These are phyloP conservation scores for Brachypodium distachyon DNA, from an alignment of 202 grass and related monocot genomes.

Conservation along the genomic window DNA sequence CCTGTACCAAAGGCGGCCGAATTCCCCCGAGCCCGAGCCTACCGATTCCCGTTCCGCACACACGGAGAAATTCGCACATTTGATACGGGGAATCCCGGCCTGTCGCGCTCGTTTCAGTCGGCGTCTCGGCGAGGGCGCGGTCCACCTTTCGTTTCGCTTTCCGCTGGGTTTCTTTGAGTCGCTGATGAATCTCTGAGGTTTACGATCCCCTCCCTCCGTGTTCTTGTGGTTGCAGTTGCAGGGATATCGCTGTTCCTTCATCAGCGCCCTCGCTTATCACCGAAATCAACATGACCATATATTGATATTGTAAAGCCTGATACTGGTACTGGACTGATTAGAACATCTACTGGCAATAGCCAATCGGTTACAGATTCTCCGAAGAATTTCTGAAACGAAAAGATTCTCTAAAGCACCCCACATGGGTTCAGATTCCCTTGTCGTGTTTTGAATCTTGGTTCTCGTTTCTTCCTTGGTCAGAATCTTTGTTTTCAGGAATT, in stretches of 20 bases:
- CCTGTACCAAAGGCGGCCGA: background rate
- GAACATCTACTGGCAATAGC: no score
- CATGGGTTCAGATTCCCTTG: constrained; percentile 19
- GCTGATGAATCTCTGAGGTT: background rate
- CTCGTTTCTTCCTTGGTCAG: background rate
- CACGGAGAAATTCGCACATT: background rate
- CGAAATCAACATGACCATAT: no score
- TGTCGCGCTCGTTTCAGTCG: background rate
- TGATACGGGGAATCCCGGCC: background rate
- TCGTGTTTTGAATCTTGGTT: background rate
- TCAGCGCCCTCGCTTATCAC: constrained; percentile 33
- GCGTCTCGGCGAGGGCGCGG: background rate
- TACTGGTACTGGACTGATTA: no score
- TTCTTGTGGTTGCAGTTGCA: background rate
- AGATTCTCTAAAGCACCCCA: no score
- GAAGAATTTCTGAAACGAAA: no score
- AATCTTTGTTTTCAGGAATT: background rate
- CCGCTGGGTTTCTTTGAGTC: background rate
- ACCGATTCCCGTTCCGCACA: background rate
- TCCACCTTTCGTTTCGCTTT: background rate
- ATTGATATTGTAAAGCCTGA: no score
- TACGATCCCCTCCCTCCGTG: no score
- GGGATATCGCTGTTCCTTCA: background rate
- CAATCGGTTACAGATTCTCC: background rate
- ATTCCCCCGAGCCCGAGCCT: no score